A percentile compares a stretch with the other conserved stretches of the same genome.
These are phyloP conservation scores for Bruguiera hainesii DNA, from an alignment of 441 rosid genomes.

Conservation along the genomic window DNA sequence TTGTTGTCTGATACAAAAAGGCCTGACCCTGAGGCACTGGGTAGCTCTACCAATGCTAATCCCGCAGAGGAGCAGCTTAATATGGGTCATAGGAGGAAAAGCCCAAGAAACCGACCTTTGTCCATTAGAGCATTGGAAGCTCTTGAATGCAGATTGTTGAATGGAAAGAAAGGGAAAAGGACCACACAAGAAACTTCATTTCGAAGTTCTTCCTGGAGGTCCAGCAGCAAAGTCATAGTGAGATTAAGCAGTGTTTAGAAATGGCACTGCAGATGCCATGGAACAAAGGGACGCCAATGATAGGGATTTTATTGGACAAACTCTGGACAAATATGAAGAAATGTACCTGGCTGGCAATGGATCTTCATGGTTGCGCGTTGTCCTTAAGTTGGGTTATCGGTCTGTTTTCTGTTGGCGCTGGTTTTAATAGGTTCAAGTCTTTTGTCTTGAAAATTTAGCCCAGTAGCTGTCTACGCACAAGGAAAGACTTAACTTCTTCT, in stretches of 20 bases:
- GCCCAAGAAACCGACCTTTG: conserved; percentile 71
- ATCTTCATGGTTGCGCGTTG: conserved; percentile 1
- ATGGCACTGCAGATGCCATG: conserved; percentile 14
- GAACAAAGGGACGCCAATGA: conserved; percentile 15
- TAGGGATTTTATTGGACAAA: conserved; percentile 7
- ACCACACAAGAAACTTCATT: conserved; percentile 26
- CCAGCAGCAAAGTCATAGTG: conserved; percentile 27
- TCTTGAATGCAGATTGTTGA: conserved; percentile 51
- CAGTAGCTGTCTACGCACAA: too few relatives aligned
- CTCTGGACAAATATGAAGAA: conserved; percentile 13
- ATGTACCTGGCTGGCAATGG: conserved; percentile 1
- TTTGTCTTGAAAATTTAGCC: too few relatives aligned
- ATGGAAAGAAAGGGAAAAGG: conserved; percentile 31
- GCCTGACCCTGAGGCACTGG: conserved; percentile 20
- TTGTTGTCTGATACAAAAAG: conserved; percentile 17
- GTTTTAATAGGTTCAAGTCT: not conserved
- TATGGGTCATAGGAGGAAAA: conserved; percentile 49
- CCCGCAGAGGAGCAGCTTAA: conserved; percentile 28
- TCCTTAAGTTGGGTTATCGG: conserved; percentile 3
- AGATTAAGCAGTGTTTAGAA: conserved; percentile 14
- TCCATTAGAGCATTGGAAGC: conserved; percentile 70
- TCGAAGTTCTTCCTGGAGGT: conserved; percentile 28
- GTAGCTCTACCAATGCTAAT: conserved; percentile 23
- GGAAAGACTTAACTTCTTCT: not conserved
- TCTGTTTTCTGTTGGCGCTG: not conserved